These are phyloP conservation scores for Mycena polygramma DNA, from an alignment of 768 basidiomycete genomes.

Conservation along the genomic window DNA sequence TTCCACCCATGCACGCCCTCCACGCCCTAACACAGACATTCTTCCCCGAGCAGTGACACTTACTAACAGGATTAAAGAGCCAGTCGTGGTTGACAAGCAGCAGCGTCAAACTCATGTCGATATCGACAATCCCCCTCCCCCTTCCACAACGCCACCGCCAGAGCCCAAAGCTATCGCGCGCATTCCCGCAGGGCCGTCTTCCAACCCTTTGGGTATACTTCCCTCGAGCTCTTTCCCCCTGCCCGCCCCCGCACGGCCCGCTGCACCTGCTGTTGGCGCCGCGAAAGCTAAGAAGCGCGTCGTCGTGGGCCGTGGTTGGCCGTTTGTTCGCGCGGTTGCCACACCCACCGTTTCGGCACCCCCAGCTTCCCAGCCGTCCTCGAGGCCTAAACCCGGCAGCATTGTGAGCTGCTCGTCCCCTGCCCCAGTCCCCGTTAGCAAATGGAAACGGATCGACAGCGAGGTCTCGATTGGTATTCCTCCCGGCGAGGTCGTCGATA, in stretches of 20 bases:
- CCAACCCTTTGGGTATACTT: slow-evolving; percentile 68
- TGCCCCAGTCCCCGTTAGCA: slow-evolving; percentile 35
- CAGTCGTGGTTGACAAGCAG: neutral
- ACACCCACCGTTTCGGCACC: neutral
- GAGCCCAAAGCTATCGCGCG: slow-evolving; percentile 54
- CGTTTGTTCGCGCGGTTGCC: neutral
- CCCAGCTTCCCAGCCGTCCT: neutral
- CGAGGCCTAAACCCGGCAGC: neutral
- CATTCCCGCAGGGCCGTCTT: slow-evolving; percentile 57
- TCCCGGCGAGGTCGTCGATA: slow-evolving; percentile 33
- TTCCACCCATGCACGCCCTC: slow-evolving; percentile 15
- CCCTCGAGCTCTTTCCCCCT: slow-evolving; percentile 51
- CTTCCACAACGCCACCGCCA: slow-evolving; percentile 44
- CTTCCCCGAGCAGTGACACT: slow-evolving; percentile 6
- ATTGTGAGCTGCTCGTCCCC: slow-evolving; percentile 33
- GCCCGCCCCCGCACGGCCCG: neutral
- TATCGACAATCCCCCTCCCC: neutral
- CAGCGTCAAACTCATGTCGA: neutral
- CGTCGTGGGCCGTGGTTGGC: slow-evolving; percentile 31
- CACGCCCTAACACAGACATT: neutral
- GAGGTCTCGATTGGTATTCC: slow-evolving; percentile 24
- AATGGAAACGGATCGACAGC: slow-evolving; percentile 50
- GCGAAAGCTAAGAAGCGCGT: slow-evolving; percentile 38
- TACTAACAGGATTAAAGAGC: slow-evolving; percentile 2
- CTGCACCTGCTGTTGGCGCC: slow-evolving; percentile 1